phyloP scores from a whole-genome alignment of 805 yeast genomes.

The Candida gorgasii region DNA sequence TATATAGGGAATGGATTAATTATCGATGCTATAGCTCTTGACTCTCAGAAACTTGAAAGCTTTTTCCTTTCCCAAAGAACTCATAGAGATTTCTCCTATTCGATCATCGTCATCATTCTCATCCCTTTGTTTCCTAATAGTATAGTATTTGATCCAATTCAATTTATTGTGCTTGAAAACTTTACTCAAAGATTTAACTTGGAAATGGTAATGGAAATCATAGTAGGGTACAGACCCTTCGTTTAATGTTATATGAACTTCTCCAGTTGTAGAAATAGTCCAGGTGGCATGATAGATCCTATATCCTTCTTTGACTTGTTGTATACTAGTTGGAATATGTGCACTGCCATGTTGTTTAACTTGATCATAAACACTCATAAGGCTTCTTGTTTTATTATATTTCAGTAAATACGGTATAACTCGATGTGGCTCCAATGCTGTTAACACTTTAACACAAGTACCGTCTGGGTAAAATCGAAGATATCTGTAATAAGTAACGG shows the following conservation, averaged over 20 bases:
- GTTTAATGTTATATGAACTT: constrained; percentile 46
- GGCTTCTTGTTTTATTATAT: constrained; percentile 18
- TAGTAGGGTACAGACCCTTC: constrained; percentile 63
- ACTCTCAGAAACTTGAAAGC: constrained; percentile 78
- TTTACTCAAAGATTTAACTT: constrained; percentile 59
- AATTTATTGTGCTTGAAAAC: constrained; percentile 64
- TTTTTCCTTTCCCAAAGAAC: constrained; percentile 70
- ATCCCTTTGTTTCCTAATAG: constrained; percentile 42
- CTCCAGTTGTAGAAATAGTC: constrained; percentile 57
- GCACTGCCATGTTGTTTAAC: constrained; percentile 9
- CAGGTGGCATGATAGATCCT: constrained; percentile 53
- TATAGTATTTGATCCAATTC: constrained; percentile 68
- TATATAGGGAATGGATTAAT: too few relatives aligned
- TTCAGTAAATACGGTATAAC: constrained; percentile 60
- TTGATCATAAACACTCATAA: constrained; percentile 16
- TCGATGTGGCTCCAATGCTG: constrained; percentile 67
- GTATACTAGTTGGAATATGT: background rate
- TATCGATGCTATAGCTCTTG: constrained; percentile 26
- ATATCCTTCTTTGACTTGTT: constrained; percentile 28
- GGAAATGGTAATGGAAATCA: constrained; percentile 61
- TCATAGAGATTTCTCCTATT: constrained; percentile 44
- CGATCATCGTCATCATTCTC: constrained; percentile 43
- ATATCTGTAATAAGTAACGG: constrained; percentile 87
- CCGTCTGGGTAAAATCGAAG: constrained; percentile 82
- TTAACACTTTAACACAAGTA: constrained; percentile 63